phyloP scores from a whole-genome alignment of 257 asterid species.

The Solanum tarijense region DNA sequence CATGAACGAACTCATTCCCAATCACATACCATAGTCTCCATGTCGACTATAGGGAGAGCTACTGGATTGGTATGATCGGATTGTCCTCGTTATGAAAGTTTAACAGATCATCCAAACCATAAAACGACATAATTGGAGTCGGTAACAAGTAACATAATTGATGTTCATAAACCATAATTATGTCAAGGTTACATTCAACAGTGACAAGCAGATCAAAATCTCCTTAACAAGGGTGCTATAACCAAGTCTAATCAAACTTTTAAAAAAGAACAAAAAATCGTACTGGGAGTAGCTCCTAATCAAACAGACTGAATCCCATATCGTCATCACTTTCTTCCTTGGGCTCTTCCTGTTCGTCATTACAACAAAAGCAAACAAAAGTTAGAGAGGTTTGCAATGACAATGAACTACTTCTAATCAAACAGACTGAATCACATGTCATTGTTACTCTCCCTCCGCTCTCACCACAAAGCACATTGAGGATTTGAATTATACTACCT shows the following conservation, averaged over 20 bases:
- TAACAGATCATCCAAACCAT: background rate
- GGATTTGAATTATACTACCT: background rate
- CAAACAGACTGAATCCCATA: slow-evolving; percentile 44
- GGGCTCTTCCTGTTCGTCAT: slow-evolving; percentile 31
- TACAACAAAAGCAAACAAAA: background rate
- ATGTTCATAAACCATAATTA: background rate
- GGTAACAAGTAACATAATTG: background rate
- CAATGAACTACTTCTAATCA: background rate
- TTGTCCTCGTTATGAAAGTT: background rate
- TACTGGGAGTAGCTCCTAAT: slow-evolving; percentile 10
- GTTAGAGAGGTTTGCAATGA: background rate
- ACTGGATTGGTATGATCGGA: background rate
- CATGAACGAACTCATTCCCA: background rate
- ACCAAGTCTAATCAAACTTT: background rate
- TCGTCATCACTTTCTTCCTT: slow-evolving; percentile 52
- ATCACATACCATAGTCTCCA: background rate
- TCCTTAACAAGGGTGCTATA: background rate
- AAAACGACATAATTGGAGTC: background rate
- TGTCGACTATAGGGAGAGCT: background rate
- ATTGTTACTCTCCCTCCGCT: background rate
- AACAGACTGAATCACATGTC: background rate
- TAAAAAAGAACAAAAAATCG: background rate
- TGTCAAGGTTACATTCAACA: background rate
- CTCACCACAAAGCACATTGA: background rate
- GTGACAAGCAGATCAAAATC: background rate